Evolutionary conservation across 163 green algal genomes (phyloP).

Genomic region (Scenedesmus sp.): DNA sequence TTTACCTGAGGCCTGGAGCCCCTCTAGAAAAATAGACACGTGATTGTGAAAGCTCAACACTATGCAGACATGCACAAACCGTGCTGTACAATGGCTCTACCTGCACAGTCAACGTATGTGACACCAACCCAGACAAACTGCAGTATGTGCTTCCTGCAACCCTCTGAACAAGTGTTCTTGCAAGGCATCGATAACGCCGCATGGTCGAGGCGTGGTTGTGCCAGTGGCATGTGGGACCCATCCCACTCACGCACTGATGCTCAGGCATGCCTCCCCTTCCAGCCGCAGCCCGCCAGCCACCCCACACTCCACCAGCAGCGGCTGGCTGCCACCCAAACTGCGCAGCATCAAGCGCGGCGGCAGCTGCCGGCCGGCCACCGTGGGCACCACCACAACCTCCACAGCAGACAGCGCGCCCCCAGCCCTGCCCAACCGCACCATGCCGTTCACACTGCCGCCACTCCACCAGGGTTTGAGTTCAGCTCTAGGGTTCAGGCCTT

Average conservation of each 20-base stretch:
- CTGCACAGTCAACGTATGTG: too few species aligned
- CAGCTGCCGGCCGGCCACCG: not conserved
- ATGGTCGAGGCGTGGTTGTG: too few species aligned
- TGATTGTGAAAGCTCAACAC: too few species aligned
- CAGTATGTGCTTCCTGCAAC: not conserved
- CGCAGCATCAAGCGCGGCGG: slow-evolving; percentile 21
- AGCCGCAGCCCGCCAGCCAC: not conserved
- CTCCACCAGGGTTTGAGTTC: not conserved
- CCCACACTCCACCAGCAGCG: slow-evolving; percentile 8
- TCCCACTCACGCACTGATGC: not conserved
- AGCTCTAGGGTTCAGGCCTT: too few species aligned
- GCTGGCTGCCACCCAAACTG: not conserved
- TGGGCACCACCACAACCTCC: slow-evolving; percentile 36
- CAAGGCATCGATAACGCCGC: not conserved
- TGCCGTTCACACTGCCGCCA: not conserved
- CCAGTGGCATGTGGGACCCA: too few species aligned
- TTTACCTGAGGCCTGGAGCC: too few species aligned
- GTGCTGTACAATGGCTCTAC: not conserved
- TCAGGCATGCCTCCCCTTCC: not conserved
- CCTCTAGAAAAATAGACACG: too few species aligned
- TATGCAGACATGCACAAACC: too few species aligned
- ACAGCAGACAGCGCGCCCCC: slow-evolving; percentile 28
- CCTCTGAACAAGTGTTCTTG: too few species aligned
- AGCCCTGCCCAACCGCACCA: slow-evolving; percentile 41
- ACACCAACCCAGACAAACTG: not conserved